Evolutionary conservation across 306 rosid genomes (phyloP).

Genomic region (Prunus campanulata): DNA sequence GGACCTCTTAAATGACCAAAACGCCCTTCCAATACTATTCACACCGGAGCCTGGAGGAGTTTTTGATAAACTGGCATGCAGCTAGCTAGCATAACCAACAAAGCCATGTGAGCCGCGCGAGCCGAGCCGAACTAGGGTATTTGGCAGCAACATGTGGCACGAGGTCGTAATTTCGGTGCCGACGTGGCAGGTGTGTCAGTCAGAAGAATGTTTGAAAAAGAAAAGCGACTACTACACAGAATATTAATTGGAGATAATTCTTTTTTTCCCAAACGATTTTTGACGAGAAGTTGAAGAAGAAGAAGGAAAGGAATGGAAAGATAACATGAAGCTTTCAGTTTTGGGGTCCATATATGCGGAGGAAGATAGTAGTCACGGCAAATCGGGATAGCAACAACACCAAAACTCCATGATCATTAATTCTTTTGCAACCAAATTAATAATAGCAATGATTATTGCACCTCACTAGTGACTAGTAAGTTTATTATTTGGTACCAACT

Average conservation of each 20-base stretch:
- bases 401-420: background rate
- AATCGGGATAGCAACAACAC: conserved; percentile 2
- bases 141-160: conserved; percentile 32
- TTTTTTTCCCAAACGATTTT: background rate
- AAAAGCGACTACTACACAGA: background rate
- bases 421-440: background rate
- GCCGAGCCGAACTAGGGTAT: background rate
- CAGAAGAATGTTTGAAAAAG: conserved; percentile 16
- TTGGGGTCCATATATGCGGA: conserved; percentile 7
- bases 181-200: conserved; percentile 27
- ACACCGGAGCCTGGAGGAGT: background rate
- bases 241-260: too few relatives aligned
- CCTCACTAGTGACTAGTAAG: background rate
- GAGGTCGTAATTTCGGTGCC: conserved; percentile 19
- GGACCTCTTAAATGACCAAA: conserved; percentile 17
- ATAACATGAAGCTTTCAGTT: conserved; percentile 32
- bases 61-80: conserved; percentile 4
- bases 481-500: background rate
- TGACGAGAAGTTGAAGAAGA: conserved; percentile 9
- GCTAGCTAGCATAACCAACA: background rate
- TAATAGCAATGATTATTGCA: background rate
- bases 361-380: conserved; percentile 21
- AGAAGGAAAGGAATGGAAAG: background rate
- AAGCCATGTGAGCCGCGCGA: conserved; percentile 25
- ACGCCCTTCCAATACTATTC: conserved; percentile 4